phyloP scores from a whole-genome alignment of 23 red algal species.

The Gracilaria vermiculophylla region DNA sequence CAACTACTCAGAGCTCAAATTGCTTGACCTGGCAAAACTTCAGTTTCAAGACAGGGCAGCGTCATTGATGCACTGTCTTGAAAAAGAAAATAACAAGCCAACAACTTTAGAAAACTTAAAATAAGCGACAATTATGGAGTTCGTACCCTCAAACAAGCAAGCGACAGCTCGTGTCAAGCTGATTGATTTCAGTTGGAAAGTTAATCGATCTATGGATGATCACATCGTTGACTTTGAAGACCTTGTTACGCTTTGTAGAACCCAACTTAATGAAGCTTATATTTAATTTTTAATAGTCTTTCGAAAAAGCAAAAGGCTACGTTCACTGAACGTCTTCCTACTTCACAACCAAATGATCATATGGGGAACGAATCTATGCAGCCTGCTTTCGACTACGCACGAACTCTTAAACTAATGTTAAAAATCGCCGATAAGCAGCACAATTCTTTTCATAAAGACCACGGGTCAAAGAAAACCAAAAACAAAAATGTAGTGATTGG shows the following conservation, averaged over 20 bases:
- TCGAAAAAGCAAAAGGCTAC: slow-evolving; percentile 5
- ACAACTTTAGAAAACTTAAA: background rate
- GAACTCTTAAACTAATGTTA: background rate
- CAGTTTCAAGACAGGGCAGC: slow-evolving; percentile 18
- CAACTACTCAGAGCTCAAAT: slow-evolving; percentile 2
- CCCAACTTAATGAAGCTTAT: slow-evolving; percentile 12
- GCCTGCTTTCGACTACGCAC: slow-evolving; percentile 13
- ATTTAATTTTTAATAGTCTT: slow-evolving; percentile 5
- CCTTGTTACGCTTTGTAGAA: background rate
- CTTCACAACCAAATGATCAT: background rate
- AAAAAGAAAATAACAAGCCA: slow-evolving; percentile 5
- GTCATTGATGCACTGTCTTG: slow-evolving; percentile 11
- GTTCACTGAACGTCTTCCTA: background rate
- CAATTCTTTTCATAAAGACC: background rate
- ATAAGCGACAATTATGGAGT: slow-evolving; percentile 5
- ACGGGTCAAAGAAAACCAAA: background rate
- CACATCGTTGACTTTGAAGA: slow-evolving; percentile 6
- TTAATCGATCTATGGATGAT: background rate
- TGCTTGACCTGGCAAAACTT: slow-evolving; percentile 12
- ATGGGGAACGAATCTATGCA: background rate
- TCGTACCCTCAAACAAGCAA: slow-evolving; percentile 15
- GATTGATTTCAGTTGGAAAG: slow-evolving; percentile 21
- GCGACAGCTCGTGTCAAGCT: slow-evolving; percentile 11
- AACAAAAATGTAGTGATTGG: background rate
- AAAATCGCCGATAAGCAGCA: background rate